Percentiles rank a stretch among this genome's conserved stretches.
These are phyloP conservation scores for Tilletia setariae DNA, from an alignment of 1,284 basidiomycete genomes.

Conservation along the genomic window DNA sequence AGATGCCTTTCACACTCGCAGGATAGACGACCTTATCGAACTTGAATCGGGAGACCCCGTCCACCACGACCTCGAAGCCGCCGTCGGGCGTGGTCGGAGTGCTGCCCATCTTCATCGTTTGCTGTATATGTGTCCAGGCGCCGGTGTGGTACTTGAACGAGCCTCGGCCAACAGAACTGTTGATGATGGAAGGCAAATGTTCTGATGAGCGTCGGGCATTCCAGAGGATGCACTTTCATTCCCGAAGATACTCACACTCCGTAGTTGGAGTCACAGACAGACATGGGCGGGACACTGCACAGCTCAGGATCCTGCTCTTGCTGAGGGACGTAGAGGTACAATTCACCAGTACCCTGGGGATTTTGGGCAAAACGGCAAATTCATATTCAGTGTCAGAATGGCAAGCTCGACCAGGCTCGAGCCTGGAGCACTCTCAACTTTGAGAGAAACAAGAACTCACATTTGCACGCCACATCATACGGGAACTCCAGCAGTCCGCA, in stretches of 20 bases:
- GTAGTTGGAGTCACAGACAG: slow-evolving; percentile 30
- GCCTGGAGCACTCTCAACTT: background rate
- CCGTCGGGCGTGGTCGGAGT: slow-evolving; percentile 18
- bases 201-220: background rate
- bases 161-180: slow-evolving; percentile 30
- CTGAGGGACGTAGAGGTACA: slow-evolving; percentile 61
- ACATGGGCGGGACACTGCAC: slow-evolving; percentile 25
- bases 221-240: background rate
- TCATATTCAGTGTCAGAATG: background rate
- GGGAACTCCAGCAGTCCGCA: slow-evolving; percentile 54
- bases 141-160: slow-evolving; percentile 22
- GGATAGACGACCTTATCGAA: slow-evolving; percentile 30
- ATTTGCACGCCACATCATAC: slow-evolving; percentile 56
- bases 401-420: background rate
- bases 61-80: slow-evolving; percentile 24
- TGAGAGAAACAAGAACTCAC: slow-evolving; percentile 2
- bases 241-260: slow-evolving; percentile 22
- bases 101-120: slow-evolving; percentile 25
- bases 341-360: slow-evolving; percentile 42
- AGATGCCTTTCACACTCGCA: slow-evolving; percentile 24
- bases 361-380: background rate
- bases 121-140: slow-evolving; percentile 30
- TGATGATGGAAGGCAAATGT: background rate
- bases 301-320: slow-evolving; percentile 24
- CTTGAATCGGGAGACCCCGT: slow-evolving; percentile 21